Conservation (phyloP, 768 basidiomycete species). For the Pisolithus sp. region DNA sequence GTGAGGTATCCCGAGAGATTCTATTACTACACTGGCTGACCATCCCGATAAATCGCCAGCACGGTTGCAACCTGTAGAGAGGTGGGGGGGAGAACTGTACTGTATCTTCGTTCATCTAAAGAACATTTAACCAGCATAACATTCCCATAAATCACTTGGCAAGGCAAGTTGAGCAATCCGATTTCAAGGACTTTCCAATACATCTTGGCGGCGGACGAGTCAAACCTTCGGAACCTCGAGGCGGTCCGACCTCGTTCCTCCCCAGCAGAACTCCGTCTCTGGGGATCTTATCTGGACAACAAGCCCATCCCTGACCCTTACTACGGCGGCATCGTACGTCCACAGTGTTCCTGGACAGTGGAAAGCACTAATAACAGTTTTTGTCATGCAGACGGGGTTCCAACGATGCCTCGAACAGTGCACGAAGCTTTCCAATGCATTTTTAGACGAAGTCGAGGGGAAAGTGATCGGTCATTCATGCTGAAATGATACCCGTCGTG, state of each 20-base stretch:
- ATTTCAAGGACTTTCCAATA: conserved; percentile 76
- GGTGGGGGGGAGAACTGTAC: conserved; percentile 31
- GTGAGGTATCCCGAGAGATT: conserved; percentile 31
- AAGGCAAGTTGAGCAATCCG: conserved; percentile 55
- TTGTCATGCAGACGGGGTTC: conserved; percentile 53
- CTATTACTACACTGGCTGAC: background rate
- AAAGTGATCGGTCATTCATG: conserved; percentile 14
- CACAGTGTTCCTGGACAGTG: background rate
- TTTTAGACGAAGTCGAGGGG: conserved; percentile 58
- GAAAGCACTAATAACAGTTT: background rate
- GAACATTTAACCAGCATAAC: conserved; percentile 43
- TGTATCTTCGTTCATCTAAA: background rate
- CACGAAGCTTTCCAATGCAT: conserved; percentile 64
- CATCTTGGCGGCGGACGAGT: conserved; percentile 80
- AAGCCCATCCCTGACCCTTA: conserved; percentile 81
- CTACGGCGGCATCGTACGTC: conserved; percentile 59
- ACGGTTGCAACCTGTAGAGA: conserved; percentile 66
- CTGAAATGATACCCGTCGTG: background rate
- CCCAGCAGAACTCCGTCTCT: conserved; percentile 66
- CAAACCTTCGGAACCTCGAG: conserved; percentile 60
- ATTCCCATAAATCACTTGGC: conserved; percentile 67
- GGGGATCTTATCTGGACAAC: conserved; percentile 71
- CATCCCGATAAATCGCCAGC: conserved; percentile 31
- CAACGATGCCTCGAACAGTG: conserved; percentile 78
- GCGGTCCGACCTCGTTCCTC: conserved; percentile 45